Base-by-base conservation (phyloP, 257 asterid genomes). In the Orobanche coerulescens region DNA sequence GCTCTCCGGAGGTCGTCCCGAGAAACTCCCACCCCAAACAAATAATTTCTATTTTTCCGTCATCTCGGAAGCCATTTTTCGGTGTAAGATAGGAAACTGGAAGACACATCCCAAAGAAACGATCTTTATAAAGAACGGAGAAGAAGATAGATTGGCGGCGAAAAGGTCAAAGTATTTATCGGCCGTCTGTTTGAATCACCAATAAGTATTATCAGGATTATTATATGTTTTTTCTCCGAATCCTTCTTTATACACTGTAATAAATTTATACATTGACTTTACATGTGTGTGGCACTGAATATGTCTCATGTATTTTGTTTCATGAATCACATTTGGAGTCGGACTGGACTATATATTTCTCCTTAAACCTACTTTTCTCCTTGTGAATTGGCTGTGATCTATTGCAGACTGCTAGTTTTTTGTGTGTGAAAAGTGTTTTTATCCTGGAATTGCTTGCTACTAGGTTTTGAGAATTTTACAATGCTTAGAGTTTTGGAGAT, bases 191-290 rank as follows among this genome's bases (percentile, higher is more conserved):
- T n/a, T n/a, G n/a, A n/a, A n/a, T n/a, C n/a, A n/a, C n/a, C n/a
- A n/a, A n/a, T n/a, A n/a, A n/a, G n/a, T n/a, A n/a, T n/a, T n/a
- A n/a, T n/a, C n/a, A n/a, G n/a, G n/a, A n/a, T n/a, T n/a, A n/a
- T n/a, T n/a, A n/a, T n/a, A n/a, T n/a, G n/a, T n/a, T n/a, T n/a
- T n/a, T n/a, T n/a, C n/a, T 76, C 65, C 69, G 8, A 69, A 49
- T 58, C 75, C 57, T 66, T 48, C 71, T 68, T 28, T 64, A 47
- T 66, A 68, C 62, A 72, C 73, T 69, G 75, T 73, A 71, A 69
- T 80, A 76, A 76, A 54, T 65, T 48, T 82, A 82, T 82, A 80
- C 63, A 71, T 78, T 69, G 55, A 73, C 69, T 53, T 68, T 30
- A 69, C 28, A 15, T 65, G 57, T 72, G 64, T 69, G 77, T 64